These are phyloP conservation scores for Leccinum broughii DNA, from an alignment of 768 basidiomycete genomes.

Conservation along the genomic window DNA sequence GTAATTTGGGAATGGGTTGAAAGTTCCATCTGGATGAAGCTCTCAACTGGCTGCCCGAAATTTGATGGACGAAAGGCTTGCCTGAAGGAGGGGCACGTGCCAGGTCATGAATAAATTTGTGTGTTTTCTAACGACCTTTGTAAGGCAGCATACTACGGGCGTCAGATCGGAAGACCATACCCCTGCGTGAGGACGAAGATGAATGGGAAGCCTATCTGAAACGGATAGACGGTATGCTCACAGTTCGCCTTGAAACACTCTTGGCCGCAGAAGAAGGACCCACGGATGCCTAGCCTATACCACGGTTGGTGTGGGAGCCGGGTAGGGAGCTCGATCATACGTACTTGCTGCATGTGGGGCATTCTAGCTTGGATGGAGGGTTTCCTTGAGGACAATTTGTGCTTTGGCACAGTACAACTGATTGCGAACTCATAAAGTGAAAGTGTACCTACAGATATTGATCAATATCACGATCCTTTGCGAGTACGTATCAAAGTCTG, in stretches of 20 bases:
- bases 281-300: constrained; percentile 71
- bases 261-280: constrained; percentile 92
- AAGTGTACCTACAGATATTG: not conserved
- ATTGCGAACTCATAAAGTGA: constrained; percentile 37
- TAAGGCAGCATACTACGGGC: not conserved
- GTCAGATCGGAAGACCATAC: constrained; percentile 13
- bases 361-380: constrained; percentile 84
- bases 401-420: constrained; percentile 62
- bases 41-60: not conserved
- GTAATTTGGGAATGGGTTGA: constrained; percentile 77
- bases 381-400: constrained; percentile 73
- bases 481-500: not conserved
- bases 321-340: constrained; percentile 21
- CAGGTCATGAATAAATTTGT: constrained; percentile 75
- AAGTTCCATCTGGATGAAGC: constrained; percentile 61
- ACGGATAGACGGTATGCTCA: constrained; percentile 42
- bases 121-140: constrained; percentile 60
- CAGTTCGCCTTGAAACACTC: constrained; percentile 96
- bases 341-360: constrained; percentile 92
- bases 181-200: constrained; percentile 19
- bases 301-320: constrained; percentile 14
- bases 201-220: not conserved
- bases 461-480: not conserved
- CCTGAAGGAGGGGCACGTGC: constrained; percentile 36
- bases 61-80: not conserved